These are phyloP conservation scores for Euclidium syriacum DNA, from an alignment of 345 rosid genomes.

Conservation along the genomic window DNA sequence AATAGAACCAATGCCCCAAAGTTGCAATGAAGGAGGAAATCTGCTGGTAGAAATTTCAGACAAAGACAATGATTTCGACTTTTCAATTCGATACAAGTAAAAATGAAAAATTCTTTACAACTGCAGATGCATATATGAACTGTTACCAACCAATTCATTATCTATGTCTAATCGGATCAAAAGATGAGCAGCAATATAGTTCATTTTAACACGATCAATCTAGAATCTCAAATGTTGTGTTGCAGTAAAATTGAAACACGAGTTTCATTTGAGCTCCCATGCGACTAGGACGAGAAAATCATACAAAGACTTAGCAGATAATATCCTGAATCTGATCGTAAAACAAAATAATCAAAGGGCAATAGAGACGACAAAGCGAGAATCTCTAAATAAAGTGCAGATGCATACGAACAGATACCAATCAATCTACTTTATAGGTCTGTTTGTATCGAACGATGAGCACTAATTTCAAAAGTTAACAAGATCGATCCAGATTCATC, in stretches of 20 bases:
- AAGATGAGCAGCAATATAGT: neutral
- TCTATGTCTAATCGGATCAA: neutral
- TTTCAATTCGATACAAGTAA: neutral
- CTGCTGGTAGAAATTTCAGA: neutral
- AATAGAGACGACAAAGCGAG: constrained; percentile 1
- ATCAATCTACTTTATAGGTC: too few relatives aligned
- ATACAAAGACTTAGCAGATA: neutral
- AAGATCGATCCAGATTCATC: too few relatives aligned
- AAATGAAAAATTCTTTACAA: neutral
- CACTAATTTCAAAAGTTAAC: too few relatives aligned
- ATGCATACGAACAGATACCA: too few relatives aligned
- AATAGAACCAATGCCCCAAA: neutral
- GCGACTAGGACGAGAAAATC: constrained; percentile 3
- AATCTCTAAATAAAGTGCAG: neutral
- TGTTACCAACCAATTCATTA: neutral
- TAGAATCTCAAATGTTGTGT: too few relatives aligned
- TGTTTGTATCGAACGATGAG: too few relatives aligned
- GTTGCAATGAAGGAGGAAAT: neutral
- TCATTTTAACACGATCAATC: neutral
- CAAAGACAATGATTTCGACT: neutral
- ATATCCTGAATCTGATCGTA: constrained; percentile 8
- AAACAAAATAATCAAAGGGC: neutral
- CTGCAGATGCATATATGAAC: neutral
- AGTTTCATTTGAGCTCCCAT: too few relatives aligned
- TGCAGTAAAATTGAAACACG: too few relatives aligned